Base-by-base conservation (phyloP, 345 rosid genomes). In the Salix arbutifolia region DNA sequence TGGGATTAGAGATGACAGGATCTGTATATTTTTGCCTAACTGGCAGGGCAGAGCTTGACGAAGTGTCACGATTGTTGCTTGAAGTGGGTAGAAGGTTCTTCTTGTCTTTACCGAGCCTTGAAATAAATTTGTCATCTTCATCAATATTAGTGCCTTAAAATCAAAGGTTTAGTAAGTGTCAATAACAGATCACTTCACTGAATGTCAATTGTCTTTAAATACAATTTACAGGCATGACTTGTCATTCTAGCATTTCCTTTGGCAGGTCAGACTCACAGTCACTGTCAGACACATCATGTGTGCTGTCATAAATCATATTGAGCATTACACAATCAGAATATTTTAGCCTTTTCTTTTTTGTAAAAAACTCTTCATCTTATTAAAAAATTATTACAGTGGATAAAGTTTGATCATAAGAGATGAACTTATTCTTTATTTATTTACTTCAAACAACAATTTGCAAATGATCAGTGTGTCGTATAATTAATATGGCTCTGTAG, bases 81-180 rank as follows among this genome's bases (percentile, higher is more conserved):
- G 77, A 79, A 68, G 71, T 35, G 61, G 80, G 70, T 62, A 58
- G 8, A 71, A n/a, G 70, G 74, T 61, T 72, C 35, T 52, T 72
- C 76, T 72, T 69, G 72, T 79, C 78, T 28, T 80, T 75, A 31
- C 48, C 19, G 33, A 37, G 40, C 66, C 46, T 62, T 66, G 78
- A 65, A 72, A 72, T 69, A 72, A 65, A 30, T 69, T 80, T 67
- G 42, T 48, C 60, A 65, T 77, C 70, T 56, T 58, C 75, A 74
- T 70, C 61, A 76, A 18, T 75, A 50, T 72, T 52, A 69, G 44
- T 35, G 68, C 60, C 85, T 79, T 81, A 28, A 56, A 73, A 74
- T 8, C 50, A 52, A 62, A 70, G 69, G 19, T 38, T 50, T 38
- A n/a, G 13, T 66, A 25, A 76, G 65, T 33, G 28, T 17, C 23